phyloP scores from a whole-genome alignment of 306 rosid genomes.

The Quercus variabilis region DNA sequence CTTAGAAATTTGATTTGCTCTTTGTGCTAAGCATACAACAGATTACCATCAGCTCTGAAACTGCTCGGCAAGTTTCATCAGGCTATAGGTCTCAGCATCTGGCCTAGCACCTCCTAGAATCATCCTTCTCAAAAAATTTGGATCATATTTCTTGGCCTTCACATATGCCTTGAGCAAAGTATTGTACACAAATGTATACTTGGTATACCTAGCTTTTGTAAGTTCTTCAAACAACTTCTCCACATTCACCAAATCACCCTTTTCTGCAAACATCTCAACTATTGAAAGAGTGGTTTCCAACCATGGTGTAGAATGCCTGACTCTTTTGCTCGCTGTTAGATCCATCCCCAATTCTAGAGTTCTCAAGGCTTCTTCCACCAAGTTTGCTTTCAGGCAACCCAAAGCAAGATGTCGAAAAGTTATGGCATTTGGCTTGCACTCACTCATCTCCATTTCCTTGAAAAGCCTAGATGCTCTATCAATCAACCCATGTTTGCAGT shows the following conservation, averaged over 20 bases:
- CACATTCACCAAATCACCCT: constrained; percentile 67
- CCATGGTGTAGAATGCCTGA: constrained; percentile 82
- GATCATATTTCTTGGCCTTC: constrained; percentile 79
- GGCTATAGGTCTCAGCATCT: constrained; percentile 86
- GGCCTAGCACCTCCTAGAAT: constrained; percentile 90
- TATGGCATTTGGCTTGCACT: constrained; percentile 81
- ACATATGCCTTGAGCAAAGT: constrained; percentile 80
- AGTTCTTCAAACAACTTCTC: constrained; percentile 75
- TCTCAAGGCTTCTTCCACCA: constrained; percentile 64
- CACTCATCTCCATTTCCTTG: constrained; percentile 50
- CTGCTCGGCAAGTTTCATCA: constrained; percentile 81
- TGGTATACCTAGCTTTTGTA: constrained; percentile 60
- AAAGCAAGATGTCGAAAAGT: constrained; percentile 72
- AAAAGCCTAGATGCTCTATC: constrained; percentile 55
- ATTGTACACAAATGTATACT: constrained; percentile 80
- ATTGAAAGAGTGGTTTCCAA: constrained; percentile 79
- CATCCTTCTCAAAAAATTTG: constrained; percentile 77
- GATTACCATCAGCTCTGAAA: constrained; percentile 38
- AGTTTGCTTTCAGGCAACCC: constrained; percentile 80
- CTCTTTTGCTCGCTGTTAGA: constrained; percentile 36
- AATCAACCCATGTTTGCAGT: constrained; percentile 66
- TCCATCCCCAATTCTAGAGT: constrained; percentile 61
- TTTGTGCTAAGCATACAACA: not conserved
- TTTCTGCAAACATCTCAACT: constrained; percentile 63
- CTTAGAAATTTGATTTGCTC: constrained; percentile 1